Evolutionary conservation across 1,139 yeast species (phyloP).

Genomic region (Taphrina populina): DNA sequence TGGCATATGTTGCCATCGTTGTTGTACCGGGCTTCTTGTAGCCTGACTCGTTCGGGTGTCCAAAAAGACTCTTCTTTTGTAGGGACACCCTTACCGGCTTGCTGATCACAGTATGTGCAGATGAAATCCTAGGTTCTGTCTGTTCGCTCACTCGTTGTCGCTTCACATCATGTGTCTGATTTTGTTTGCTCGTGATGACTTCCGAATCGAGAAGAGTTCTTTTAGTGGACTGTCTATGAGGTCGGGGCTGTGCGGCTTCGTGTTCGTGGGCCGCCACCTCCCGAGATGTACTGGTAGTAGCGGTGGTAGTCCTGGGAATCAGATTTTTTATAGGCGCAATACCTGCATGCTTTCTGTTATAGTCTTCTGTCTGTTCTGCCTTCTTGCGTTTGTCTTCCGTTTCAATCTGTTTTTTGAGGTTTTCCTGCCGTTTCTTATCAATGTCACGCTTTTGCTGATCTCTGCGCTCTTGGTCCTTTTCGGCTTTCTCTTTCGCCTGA

Average conservation of each 20-base stretch:
- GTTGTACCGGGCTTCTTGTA: slow-evolving; percentile 33
- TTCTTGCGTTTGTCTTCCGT: slow-evolving; percentile 37
- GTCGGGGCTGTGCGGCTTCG: not conserved
- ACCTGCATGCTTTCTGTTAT: slow-evolving; percentile 34
- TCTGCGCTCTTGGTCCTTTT: slow-evolving; percentile 29
- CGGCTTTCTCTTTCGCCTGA: slow-evolving; percentile 36
- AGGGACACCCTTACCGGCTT: slow-evolving; percentile 10
- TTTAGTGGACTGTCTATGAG: slow-evolving; percentile 33
- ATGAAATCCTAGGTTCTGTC: slow-evolving; percentile 19
- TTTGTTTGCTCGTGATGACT: not conserved
- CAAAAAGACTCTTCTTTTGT: slow-evolving; percentile 31
- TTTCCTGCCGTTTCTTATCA: slow-evolving; percentile 38
- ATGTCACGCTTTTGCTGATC: slow-evolving; percentile 37
- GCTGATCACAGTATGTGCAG: slow-evolving; percentile 13
- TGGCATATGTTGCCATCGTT: slow-evolving; percentile 2
- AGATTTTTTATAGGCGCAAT: slow-evolving; percentile 14
- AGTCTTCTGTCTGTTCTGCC: slow-evolving; percentile 33
- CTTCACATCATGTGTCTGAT: not conserved
- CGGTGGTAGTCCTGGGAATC: not conserved
- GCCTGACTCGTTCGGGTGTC: slow-evolving; percentile 25
- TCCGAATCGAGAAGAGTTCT: slow-evolving; percentile 11
- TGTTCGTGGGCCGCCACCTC: slow-evolving; percentile 1
- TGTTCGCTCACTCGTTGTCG: slow-evolving; percentile 12
- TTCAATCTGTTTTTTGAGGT: slow-evolving; percentile 34
- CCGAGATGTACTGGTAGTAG: not conserved